These are phyloP conservation scores for Boletus sp. DNA, from an alignment of 1,284 basidiomycete species.

Conservation along the genomic window DNA sequence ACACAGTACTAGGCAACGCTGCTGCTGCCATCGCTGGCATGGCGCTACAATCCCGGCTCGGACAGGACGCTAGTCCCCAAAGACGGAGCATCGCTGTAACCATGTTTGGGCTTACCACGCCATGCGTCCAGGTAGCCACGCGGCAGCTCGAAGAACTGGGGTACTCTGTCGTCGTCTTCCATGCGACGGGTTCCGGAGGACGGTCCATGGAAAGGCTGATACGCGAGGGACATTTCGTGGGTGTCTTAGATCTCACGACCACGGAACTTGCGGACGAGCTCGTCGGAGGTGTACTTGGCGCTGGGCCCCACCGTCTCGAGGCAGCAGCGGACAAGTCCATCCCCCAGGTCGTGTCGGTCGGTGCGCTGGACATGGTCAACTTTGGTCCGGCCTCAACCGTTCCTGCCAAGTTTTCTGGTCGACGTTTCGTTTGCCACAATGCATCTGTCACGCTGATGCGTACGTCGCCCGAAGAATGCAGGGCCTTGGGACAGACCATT, in stretches of 20 bases:
- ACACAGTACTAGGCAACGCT: constrained; percentile 22
- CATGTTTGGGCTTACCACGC: constrained; percentile 31
- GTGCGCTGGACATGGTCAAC: constrained; percentile 32
- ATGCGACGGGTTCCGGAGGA: constrained; percentile 30
- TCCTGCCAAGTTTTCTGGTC: constrained; percentile 14
- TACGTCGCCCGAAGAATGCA: constrained; percentile 26
- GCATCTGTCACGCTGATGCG: constrained; percentile 30
- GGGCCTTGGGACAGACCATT: constrained; percentile 21
- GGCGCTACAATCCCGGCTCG: constrained; percentile 10
- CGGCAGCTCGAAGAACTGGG: constrained; percentile 23
- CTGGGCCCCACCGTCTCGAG: constrained; percentile 26
- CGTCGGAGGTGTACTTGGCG: constrained; percentile 27
- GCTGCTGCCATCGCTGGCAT: constrained; percentile 28
- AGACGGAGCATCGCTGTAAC: constrained; percentile 19
- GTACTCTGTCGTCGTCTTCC: constrained; percentile 27
- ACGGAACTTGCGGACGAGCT: constrained; percentile 31
- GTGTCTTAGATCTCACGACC: constrained; percentile 29
- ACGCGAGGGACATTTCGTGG: constrained; percentile 21
- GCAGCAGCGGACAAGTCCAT: constrained; percentile 19
- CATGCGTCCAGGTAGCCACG: constrained; percentile 24
- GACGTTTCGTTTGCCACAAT: constrained; percentile 24
- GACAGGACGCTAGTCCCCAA: background rate
- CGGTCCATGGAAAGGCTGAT: constrained; percentile 30
- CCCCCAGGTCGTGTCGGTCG: constrained; percentile 26
- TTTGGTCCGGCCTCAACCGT: constrained; percentile 27